A percentile compares a stretch with the other conserved stretches of the same genome.
Evolutionary conservation across 2,329 filamentous ascomycete species (phyloP).

Genomic region (Trichoderma harzianum): DNA sequence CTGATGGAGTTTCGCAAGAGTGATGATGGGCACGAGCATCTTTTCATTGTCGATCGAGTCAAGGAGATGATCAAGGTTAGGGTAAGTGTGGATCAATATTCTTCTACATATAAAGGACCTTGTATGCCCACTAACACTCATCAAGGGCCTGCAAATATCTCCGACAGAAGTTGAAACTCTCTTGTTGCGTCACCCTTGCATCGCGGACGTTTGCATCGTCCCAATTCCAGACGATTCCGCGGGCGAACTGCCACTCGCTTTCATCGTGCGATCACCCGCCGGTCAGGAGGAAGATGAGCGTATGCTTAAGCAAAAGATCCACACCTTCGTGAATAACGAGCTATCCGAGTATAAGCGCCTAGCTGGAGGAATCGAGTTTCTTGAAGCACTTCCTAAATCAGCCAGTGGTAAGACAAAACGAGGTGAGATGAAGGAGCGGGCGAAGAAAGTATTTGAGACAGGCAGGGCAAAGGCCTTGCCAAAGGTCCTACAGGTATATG

Average conservation of each 20-base stretch:
- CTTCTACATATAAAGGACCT: background rate
- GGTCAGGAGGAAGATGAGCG: slow-evolving; percentile 50
- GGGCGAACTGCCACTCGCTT: slow-evolving; percentile 56
- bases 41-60: slow-evolving; percentile 25
- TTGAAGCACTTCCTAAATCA: slow-evolving; percentile 57
- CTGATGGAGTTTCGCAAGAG: slow-evolving; percentile 59
- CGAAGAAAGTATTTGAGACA: slow-evolving; percentile 22
- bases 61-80: slow-evolving; percentile 57
- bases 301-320: slow-evolving; percentile 41
- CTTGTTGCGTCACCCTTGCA: slow-evolving; percentile 60
- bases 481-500: slow-evolving; percentile 2
- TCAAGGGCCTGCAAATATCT: slow-evolving; percentile 67
- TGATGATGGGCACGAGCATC: slow-evolving; percentile 36
- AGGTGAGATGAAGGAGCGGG: slow-evolving; percentile 44
- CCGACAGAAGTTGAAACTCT: slow-evolving; percentile 69
- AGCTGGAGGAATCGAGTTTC: slow-evolving; percentile 47
- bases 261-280: slow-evolving; percentile 46
- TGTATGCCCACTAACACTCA: background rate
- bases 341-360: slow-evolving; percentile 47
- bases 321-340: slow-evolving; percentile 44
- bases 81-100: slow-evolving; percentile 16
- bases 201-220: slow-evolving; percentile 67
- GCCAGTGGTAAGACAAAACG: slow-evolving; percentile 57
- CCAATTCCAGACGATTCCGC: slow-evolving; percentile 53
- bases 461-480: slow-evolving; percentile 1